Evolutionary conservation across 2,329 filamentous ascomycete genomes (phyloP), one percentile per base, ranked within the genome.

Genomic region (Zymoseptoria ardabiliae): DNA sequence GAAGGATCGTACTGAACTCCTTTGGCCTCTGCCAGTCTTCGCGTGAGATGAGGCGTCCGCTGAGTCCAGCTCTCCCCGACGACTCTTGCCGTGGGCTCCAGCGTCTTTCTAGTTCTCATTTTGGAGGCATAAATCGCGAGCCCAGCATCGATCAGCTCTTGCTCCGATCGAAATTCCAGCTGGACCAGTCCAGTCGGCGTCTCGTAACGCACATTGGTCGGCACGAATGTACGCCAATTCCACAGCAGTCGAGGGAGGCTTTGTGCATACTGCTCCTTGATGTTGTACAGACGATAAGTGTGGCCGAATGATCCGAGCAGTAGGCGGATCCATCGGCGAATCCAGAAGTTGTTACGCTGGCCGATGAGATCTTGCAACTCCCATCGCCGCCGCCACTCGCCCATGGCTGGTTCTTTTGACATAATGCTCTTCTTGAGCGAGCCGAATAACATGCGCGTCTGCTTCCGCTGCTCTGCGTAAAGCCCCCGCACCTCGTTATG

Each of bases 111-210:
- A 2, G 4, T 19, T n/a, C 22, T 28, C 20, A 19, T 5, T n/a
- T 28, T 53, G 4, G 22, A 19, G 10, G 20, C 51, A 28, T 25
- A 28, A 2, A 4, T 13, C 22, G 20, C 20, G 13, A 25, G n/a
- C 20, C 22, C 51, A 53, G n/a, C 22, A 19, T 28, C 28, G 7
- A 19, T 28, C 20, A 61, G 55, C 28, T 63, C 58, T 49, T 62
- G 59, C 23, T 66, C 30, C 10, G 48, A 41, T 2, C 63, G 54
- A 6, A 68, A 50, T 20, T 63, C 51, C 41, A 73, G 61, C 51
- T 70, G 62, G 13, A 74, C 58, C 19, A 66, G 52, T 7, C 71
- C 72, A n/a, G 66, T 69, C 3, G 67, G 59, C 6, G 64, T 68
- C 30, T 73, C 68, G 48, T 73, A 72, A 30, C 53, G 28, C 7